A percentile compares a stretch with the other conserved stretches of the same genome.
phyloP scores from a whole-genome alignment of 2,329 filamentous ascomycete species.

The Pseudogymnoascus sp. region DNA sequence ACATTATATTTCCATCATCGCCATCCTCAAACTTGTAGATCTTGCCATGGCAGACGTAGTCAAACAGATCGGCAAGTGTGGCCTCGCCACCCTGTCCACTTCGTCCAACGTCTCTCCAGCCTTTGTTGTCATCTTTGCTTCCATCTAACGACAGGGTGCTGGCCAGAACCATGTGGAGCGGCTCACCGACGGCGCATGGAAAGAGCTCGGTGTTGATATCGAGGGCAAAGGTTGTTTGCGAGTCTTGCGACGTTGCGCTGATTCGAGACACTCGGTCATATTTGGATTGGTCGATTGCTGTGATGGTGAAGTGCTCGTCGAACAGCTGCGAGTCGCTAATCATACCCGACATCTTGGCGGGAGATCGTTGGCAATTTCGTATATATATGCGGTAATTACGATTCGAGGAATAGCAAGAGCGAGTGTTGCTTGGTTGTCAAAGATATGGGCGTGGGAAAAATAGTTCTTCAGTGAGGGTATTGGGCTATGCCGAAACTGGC shows the following conservation, averaged over 20 bases:
- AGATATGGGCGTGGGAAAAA: neutral
- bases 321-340: conserved; percentile 87
- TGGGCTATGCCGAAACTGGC: neutral
- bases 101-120: conserved; percentile 71
- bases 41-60: conserved; percentile 84
- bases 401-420: neutral
- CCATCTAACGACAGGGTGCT: conserved; percentile 83
- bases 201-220: conserved; percentile 95
- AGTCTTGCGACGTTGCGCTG: conserved; percentile 65
- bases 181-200: conserved; percentile 65
- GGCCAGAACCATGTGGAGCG: conserved; percentile 71
- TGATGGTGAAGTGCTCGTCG: conserved; percentile 84
- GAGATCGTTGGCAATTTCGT: neutral
- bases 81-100: conserved; percentile 43
- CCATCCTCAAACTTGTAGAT: conserved; percentile 82
- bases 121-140: conserved; percentile 62
- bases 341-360: conserved; percentile 9
- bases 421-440: neutral
- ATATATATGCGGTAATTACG: neutral
- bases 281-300: conserved; percentile 69
- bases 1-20: conserved; percentile 76
- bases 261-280: conserved; percentile 94
- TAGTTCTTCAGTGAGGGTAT: neutral
- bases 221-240: conserved; percentile 67
- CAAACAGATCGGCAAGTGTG: conserved; percentile 68